Evolutionary conservation across 1,139 yeast genomes (phyloP).

Genomic region (Debaryomyces singareniensis): DNA sequence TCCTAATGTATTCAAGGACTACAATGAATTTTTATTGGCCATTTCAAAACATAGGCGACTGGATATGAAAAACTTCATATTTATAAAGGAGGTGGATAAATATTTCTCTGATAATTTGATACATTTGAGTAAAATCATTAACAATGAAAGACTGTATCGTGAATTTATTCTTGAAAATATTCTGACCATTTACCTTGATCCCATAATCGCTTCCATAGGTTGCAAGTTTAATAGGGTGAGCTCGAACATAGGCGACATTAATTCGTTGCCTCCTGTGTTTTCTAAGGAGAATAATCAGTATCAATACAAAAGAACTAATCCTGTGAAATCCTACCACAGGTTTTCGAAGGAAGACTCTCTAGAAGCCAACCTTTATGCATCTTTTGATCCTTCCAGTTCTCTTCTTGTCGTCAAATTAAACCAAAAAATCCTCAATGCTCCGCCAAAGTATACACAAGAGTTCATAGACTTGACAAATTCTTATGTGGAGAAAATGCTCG

Average conservation of each 20-base stretch:
- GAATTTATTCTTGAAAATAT: constrained; percentile 30
- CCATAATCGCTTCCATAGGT: constrained; percentile 30
- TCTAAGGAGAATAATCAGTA: constrained; percentile 9
- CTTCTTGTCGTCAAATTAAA: constrained; percentile 23
- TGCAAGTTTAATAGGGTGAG: constrained; percentile 27
- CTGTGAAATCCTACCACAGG: constrained; percentile 21
- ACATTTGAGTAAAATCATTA: constrained; percentile 14
- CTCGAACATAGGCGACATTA: constrained; percentile 23
- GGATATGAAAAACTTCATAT: constrained; percentile 25
- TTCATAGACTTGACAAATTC: constrained; percentile 9
- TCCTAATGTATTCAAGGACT: constrained; percentile 31
- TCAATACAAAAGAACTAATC: constrained; percentile 18
- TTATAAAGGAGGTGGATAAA: constrained; percentile 30
- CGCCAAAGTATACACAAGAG: constrained; percentile 10
- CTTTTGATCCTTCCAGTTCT: constrained; percentile 19
- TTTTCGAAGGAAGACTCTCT: constrained; percentile 13
- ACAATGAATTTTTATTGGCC: constrained; percentile 26
- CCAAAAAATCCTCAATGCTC: constrained; percentile 16
- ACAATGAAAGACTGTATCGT: constrained; percentile 31
- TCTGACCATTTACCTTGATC: constrained; percentile 33
- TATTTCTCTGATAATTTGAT: constrained; percentile 26
- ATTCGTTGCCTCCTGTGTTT: constrained; percentile 5
- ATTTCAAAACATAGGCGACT: constrained; percentile 17
- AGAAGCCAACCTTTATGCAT: constrained; percentile 18
- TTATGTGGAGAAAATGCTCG: constrained; percentile 12